Evolutionary conservation across 257 asterid species (phyloP), one percentile per base, ranked within the genome.

Genomic region (Plectranthus barbatus): DNA sequence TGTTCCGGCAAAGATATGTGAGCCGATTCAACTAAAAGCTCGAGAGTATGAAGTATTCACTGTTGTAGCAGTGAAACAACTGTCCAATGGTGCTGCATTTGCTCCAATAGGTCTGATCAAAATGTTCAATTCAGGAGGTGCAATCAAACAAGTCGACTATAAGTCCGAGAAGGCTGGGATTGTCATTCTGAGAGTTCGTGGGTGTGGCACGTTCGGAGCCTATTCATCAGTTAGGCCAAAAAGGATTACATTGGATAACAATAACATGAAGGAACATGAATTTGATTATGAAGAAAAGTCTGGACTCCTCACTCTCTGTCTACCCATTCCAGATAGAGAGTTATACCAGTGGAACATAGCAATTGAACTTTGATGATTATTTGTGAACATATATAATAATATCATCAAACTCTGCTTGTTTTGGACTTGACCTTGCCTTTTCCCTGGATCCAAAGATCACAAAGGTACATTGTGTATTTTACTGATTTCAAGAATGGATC

Each of bases 71-170:
- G 71, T 83, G 41, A 79, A 50, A 40, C 64, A 64, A 69, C 60
- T 86, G 69, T 71, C 83, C 3, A 77, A 71, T 8, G 87, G 85
- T 21, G 72, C 80, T 13, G 74, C 70, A 58, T 89, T 89, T 52
- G 95, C 94, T 24, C 85, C 97, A 0, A 62, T 89, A 64, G 97
- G 97, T 44, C 95, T 89, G 5, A 59, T 83, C 61, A 79, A 77
- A 56, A 90, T 90, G 97, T 90, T 79, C 81, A 86, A 90, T 41
- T 86, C 95, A 1, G 95, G 97, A 7, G 95, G 94, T 64, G 97
- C 95, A 4, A 74, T 90, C 47, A 80, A 80, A 74, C 83, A 59
- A 17, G 65, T 86, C 12, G 61, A 72, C 17, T 83, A 81, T 53
- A 90, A 83, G 56, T 34, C 64, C 23, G 62, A 59, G 13, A 58